A percentile compares a stretch with the other conserved stretches of the same genome.
Evolutionary conservation across 768 basidiomycete genomes (phyloP).

Genomic region (Termitomyces eurrhizus): DNA sequence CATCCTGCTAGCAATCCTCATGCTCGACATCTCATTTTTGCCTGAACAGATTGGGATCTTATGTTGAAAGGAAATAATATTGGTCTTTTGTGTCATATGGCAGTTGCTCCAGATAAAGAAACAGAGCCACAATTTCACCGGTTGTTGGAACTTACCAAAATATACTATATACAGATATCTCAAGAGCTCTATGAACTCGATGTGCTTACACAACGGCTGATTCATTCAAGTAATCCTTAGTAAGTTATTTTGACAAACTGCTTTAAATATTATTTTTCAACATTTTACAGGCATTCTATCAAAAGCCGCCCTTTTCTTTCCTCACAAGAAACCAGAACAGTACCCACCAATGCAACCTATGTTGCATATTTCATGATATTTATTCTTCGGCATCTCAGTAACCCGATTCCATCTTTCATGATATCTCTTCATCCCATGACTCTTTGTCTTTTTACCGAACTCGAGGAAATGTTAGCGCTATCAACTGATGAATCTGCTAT

Average conservation of each 20-base stretch:
- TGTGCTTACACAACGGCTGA: neutral
- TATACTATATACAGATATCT: neutral
- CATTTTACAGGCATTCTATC: neutral
- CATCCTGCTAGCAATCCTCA: neutral
- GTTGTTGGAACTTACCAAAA: neutral
- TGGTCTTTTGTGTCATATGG: neutral
- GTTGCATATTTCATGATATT: neutral
- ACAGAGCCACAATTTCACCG: neutral
- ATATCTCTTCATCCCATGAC: neutral
- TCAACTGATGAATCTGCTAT: neutral
- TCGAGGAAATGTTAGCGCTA: neutral
- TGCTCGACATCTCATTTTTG: neutral
- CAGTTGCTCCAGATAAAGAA: neutral
- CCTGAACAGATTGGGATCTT: neutral
- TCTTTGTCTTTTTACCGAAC: neutral
- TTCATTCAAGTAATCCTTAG: neutral
- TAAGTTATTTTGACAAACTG: neutral
- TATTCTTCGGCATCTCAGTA: neutral
- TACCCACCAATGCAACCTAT: neutral
- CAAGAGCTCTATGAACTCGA: neutral
- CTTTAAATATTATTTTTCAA: no score
- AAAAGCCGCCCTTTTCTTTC: neutral
- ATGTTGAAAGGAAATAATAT: neutral
- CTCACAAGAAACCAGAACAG: neutral
- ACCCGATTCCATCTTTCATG: neutral